phyloP scores from a whole-genome alignment of 768 basidiomycete genomes.

The Epithele typhae region DNA sequence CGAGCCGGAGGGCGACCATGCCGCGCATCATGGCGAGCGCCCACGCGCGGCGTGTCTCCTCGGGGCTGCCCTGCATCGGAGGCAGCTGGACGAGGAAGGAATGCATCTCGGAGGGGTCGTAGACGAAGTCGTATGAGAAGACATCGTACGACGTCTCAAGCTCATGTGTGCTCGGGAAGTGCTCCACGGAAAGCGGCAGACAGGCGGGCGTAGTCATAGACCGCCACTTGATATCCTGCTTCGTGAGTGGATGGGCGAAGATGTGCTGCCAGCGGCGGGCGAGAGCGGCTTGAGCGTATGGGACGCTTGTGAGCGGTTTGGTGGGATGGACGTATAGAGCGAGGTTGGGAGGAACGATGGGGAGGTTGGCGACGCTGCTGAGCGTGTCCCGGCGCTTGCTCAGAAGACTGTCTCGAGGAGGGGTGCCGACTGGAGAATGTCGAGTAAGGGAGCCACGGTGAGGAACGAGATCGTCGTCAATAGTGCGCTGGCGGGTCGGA shows the following conservation, averaged over 20 bases:
- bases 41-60: constrained; percentile 64
- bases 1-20: constrained; percentile 88
- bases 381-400: constrained; percentile 49
- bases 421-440: constrained; percentile 63
- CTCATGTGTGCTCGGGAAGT: constrained; percentile 75
- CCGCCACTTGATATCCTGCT: constrained; percentile 91
- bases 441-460: constrained; percentile 46
- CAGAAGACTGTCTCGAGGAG: constrained; percentile 63
- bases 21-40: constrained; percentile 83
- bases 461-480: constrained; percentile 54
- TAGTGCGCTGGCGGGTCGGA: constrained; percentile 45
- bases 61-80: constrained; percentile 39
- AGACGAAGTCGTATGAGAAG: constrained; percentile 84
- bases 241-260: constrained; percentile 65
- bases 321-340: constrained; percentile 59
- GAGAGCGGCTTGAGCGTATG: constrained; percentile 65
- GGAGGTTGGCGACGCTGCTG: constrained; percentile 31
- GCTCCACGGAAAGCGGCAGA: constrained; percentile 86
- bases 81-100: constrained; percentile 82
- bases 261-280: constrained; percentile 89
- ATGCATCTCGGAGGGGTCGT: constrained; percentile 78
- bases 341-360: constrained; percentile 52
- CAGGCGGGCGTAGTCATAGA: constrained; percentile 82
- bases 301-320: constrained; percentile 50
- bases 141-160: constrained; percentile 75